phyloP scores from a whole-genome alignment of 805 yeast species.

The Metschnikowia lochheadii region DNA sequence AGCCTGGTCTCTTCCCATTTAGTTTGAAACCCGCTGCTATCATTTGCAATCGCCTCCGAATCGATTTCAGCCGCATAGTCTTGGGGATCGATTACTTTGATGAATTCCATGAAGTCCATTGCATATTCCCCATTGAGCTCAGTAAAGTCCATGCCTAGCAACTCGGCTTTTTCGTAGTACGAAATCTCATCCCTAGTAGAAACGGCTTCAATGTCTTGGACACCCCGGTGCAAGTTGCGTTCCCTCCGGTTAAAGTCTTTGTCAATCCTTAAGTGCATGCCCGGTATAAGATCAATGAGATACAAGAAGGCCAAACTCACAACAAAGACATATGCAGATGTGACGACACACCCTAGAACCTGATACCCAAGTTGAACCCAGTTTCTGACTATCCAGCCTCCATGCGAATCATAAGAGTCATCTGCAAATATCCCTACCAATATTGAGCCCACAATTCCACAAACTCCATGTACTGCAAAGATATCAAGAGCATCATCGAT shows the following conservation, averaged over 20 bases:
- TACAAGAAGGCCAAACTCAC: slow-evolving; percentile 30
- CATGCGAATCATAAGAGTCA: slow-evolving; percentile 26
- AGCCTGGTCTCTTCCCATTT: background rate
- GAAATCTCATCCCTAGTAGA: slow-evolving; percentile 11
- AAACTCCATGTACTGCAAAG: slow-evolving; percentile 42
- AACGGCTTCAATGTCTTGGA: slow-evolving; percentile 1
- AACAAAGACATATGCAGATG: slow-evolving; percentile 32
- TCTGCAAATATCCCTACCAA: slow-evolving; percentile 41
- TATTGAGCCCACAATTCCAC: slow-evolving; percentile 38
- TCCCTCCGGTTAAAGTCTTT: slow-evolving; percentile 32
- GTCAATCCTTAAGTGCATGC: slow-evolving; percentile 40
- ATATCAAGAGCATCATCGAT: slow-evolving; percentile 44
- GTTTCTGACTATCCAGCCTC: slow-evolving; percentile 40
- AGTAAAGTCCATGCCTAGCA: slow-evolving; percentile 36
- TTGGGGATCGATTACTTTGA: slow-evolving; percentile 32
- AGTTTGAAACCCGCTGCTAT: slow-evolving; percentile 1
- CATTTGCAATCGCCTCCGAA: slow-evolving; percentile 2
- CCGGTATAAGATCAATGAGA: slow-evolving; percentile 37
- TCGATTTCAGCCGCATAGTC: slow-evolving; percentile 26
- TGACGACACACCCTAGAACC: slow-evolving; percentile 33
- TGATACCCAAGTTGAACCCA: slow-evolving; percentile 42
- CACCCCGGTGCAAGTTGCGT: slow-evolving; percentile 15
- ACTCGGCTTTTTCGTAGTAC: slow-evolving; percentile 19
- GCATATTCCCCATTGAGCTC: slow-evolving; percentile 40
- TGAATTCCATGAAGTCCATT: slow-evolving; percentile 40